These are phyloP conservation scores for Carpinus viminea DNA, from an alignment of 306 rosid species.

Conservation along the genomic window DNA sequence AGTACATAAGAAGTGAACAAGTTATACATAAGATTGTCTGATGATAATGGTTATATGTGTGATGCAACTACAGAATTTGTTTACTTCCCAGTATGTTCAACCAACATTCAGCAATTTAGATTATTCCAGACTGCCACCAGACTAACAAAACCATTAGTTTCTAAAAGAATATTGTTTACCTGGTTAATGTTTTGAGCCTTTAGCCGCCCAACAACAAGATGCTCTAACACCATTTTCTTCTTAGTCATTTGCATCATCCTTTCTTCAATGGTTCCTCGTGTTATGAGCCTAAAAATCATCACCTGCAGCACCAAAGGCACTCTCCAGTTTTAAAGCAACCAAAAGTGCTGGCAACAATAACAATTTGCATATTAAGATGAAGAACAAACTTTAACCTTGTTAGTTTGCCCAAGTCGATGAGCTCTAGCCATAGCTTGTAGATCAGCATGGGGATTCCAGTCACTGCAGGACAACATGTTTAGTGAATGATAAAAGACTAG, in stretches of 20 bases:
- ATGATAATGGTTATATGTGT: neutral
- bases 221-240: slow-evolving; percentile 99
- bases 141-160: slow-evolving; percentile 18
- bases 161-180: slow-evolving; percentile 46
- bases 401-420: slow-evolving; percentile 98
- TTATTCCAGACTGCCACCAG: neutral
- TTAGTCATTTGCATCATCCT: slow-evolving; percentile 99
- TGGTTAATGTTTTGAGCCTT: slow-evolving; percentile 95
- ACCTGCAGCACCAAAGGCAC: slow-evolving; percentile 61
- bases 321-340: slow-evolving; percentile 14
- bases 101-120: neutral
- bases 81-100: neutral
- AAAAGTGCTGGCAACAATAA: slow-evolving; percentile 21
- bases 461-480: slow-evolving; percentile 54
- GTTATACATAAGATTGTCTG: neutral
- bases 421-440: slow-evolving; percentile 99
- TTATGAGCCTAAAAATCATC: slow-evolving; percentile 91
- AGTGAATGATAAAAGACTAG: neutral
- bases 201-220: slow-evolving; percentile 94
- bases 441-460: slow-evolving; percentile 99
- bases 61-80: neutral
- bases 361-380: slow-evolving; percentile 10
- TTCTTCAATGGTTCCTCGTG: slow-evolving; percentile 95
- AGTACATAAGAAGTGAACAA: neutral
- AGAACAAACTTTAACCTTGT: slow-evolving; percentile 64